Percentiles rank a stretch among this genome's conserved stretches.
Conservation (phyloP, 495 filamentous ascomycete genomes). For the Talaromyces liani region DNA sequence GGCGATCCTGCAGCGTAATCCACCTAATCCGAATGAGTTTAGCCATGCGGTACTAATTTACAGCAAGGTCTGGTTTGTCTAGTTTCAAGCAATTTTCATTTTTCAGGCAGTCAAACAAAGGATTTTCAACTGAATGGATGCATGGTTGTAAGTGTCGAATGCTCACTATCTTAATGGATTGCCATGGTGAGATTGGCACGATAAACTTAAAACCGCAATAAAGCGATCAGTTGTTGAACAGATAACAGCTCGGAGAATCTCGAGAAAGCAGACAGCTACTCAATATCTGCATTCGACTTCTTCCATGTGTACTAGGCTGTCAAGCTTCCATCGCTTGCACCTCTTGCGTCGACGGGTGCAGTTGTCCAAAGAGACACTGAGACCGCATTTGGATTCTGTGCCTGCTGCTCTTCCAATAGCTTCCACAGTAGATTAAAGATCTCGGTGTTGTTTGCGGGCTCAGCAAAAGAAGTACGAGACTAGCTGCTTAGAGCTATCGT, state of each 20-base stretch:
- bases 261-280: too few species aligned
- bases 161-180: too few species aligned
- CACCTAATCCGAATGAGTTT: background rate
- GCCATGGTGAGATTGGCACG: background rate
- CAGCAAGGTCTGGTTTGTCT: background rate
- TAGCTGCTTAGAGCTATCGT: background rate
- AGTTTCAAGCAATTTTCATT: background rate
- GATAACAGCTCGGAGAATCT: too few species aligned
- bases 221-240: too few species aligned
- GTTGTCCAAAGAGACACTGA: background rate
- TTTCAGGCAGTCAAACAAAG: background rate
- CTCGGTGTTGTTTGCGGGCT: background rate
- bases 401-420: background rate
- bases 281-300: background rate
- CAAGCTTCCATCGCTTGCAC: background rate
- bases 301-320: background rate
- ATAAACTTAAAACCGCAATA: too few species aligned
- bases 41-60: background rate
- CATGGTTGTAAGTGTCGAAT: background rate
- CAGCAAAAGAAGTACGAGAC: background rate
- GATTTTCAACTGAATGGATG: background rate
- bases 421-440: background rate
- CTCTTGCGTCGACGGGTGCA: background rate
- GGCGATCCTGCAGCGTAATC: background rate
- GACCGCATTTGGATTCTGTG: background rate